phyloP scores from a whole-genome alignment of 2,329 filamentous ascomycete species.

The Colletotrichum lindemuthianum region DNA sequence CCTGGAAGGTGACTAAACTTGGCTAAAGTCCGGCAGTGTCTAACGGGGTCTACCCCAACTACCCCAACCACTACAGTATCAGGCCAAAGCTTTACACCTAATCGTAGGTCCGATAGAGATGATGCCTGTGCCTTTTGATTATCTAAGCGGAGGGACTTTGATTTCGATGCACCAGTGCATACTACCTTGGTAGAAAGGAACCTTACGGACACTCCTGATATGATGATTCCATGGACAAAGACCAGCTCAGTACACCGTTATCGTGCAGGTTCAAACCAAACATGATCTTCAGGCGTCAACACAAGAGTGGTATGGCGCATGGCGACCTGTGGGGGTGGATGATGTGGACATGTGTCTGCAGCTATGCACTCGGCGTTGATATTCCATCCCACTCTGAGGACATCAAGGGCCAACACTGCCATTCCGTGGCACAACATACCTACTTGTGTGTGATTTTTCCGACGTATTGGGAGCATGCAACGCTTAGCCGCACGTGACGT shows the following conservation, averaged over 20 bases:
- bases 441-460: neutral
- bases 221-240: conserved; percentile 1
- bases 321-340: conserved; percentile 5
- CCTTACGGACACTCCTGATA: neutral
- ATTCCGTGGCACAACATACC: no score
- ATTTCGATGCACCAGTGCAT: neutral
- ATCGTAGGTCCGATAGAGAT: neutral
- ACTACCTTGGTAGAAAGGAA: neutral
- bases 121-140: neutral
- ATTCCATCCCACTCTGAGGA: no score
- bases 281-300: neutral
- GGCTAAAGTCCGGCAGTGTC: conserved; percentile 3
- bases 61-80: neutral
- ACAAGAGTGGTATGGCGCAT: neutral
- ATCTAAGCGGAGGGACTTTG: no score
- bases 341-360: neutral
- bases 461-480: conserved; percentile 1
- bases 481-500: conserved; percentile 5
- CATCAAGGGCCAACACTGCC: no score
- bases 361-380: neutral
- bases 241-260: conserved; percentile 1
- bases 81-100: neutral
- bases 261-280: conserved; percentile 3
- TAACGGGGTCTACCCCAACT: neutral
- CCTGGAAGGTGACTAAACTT: neutral